These are phyloP conservation scores for Boletus rubropictus DNA, from an alignment of 768 basidiomycete species.

Conservation along the genomic window DNA sequence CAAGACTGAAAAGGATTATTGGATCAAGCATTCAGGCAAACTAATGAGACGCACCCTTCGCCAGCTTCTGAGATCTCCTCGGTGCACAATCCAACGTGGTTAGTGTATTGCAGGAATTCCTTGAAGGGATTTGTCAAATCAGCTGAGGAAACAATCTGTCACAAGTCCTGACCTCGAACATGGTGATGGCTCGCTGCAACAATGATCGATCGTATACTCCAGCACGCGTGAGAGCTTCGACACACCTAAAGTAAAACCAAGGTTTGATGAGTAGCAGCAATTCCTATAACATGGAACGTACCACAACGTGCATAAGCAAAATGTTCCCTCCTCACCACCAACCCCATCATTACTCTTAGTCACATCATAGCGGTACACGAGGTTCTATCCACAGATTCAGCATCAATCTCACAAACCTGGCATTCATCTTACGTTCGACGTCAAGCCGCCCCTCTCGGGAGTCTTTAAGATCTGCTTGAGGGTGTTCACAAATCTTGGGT, in stretches of 20 bases:
- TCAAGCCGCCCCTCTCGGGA: conserved; percentile 86
- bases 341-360: conserved; percentile 85
- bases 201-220: conserved; percentile 70
- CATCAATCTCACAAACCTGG: not conserved
- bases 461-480: conserved; percentile 78
- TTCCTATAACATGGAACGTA: conserved; percentile 23
- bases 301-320: conserved; percentile 86
- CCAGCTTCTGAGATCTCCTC: conserved; percentile 85
- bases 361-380: conserved; percentile 89
- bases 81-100: conserved; percentile 82
- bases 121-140: conserved; percentile 20
- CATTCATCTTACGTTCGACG: conserved; percentile 57
- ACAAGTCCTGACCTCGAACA: conserved; percentile 73
- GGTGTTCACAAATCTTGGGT: conserved; percentile 85
- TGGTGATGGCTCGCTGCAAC: conserved; percentile 63
- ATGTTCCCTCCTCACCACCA: conserved; percentile 93
- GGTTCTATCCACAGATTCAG: conserved; percentile 43
- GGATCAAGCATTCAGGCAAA: not conserved
- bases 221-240: conserved; percentile 86
- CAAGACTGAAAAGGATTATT: conserved; percentile 44
- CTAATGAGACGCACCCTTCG: conserved; percentile 55
- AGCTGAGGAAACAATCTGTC: not conserved
- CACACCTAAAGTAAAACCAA: conserved; percentile 45
- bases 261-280: not conserved
- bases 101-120: conserved; percentile 78